A percentile compares a stretch with the other conserved stretches of the same genome.
These are phyloP conservation scores for Volvariella volvacea DNA, from an alignment of 1,284 basidiomycete species.

Conservation along the genomic window DNA sequence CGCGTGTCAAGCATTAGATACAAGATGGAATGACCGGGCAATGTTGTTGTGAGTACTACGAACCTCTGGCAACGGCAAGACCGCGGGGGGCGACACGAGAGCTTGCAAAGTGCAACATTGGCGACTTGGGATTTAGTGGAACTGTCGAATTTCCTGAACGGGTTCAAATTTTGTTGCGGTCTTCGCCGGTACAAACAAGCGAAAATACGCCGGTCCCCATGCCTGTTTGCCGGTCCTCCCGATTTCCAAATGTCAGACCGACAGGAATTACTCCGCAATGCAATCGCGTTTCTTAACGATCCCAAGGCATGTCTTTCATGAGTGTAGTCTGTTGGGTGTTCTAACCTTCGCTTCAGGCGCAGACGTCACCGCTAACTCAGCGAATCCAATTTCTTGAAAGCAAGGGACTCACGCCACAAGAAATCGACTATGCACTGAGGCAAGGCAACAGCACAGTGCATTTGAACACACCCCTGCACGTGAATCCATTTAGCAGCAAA, in stretches of 20 bases:
- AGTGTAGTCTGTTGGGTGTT: slow-evolving; percentile 5
- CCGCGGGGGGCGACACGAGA: slow-evolving; percentile 45
- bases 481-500: neutral
- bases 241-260: slow-evolving; percentile 37
- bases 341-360: slow-evolving; percentile 37
- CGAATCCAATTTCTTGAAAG: slow-evolving; percentile 91
- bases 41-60: slow-evolving; percentile 10
- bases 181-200: slow-evolving; percentile 15
- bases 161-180: slow-evolving; percentile 17
- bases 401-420: slow-evolving; percentile 79
- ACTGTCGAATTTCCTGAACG: slow-evolving; percentile 15
- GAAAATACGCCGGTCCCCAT: slow-evolving; percentile 25
- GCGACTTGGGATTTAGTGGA: slow-evolving; percentile 7
- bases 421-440: slow-evolving; percentile 85
- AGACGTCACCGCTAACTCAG: slow-evolving; percentile 75
- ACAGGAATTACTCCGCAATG: slow-evolving; percentile 72
- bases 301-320: slow-evolving; percentile 45
- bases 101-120: slow-evolving; percentile 47
- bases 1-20: too few relatives aligned
- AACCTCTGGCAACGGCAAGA: slow-evolving; percentile 44
- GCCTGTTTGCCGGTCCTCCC: slow-evolving; percentile 23
- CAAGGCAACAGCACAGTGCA: slow-evolving; percentile 37
- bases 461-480: neutral
- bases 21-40: slow-evolving; percentile 1
- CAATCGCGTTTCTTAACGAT: slow-evolving; percentile 76